These are phyloP conservation scores for Luffa aegyptiaca DNA, from an alignment of 306 rosid genomes.

Conservation along the genomic window DNA sequence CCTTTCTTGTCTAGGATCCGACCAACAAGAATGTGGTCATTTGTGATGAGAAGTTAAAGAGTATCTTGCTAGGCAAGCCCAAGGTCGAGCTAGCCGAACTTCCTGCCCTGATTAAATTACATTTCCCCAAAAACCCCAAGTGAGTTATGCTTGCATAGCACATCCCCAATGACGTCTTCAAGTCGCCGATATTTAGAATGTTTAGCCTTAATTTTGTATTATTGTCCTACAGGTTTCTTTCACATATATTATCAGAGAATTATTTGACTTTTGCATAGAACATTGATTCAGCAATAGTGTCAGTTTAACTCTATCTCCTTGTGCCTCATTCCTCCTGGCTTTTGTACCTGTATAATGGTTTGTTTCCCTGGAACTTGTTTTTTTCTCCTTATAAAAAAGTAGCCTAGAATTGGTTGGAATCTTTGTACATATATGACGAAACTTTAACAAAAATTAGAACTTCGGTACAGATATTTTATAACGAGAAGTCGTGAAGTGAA, in stretches of 20 bases:
- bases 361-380: too few species aligned
- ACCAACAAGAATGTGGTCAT: conserved; percentile 76
- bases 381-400: too few species aligned
- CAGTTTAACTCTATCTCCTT: background rate
- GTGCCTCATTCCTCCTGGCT: background rate
- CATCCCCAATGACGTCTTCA: background rate
- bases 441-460: background rate
- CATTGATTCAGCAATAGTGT: background rate
- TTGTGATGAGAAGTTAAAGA: conserved; percentile 67
- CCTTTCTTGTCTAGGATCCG: conserved; percentile 44
- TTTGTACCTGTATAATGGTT: background rate
- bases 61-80: conserved; percentile 65
- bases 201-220: background rate
- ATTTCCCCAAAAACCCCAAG: conserved; percentile 74
- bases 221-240: background rate
- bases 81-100: conserved; percentile 75
- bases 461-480: too few species aligned
- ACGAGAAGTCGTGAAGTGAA: too few species aligned
- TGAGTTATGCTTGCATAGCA: conserved; percentile 5
- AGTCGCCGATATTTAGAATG: background rate
- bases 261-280: background rate
- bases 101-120: conserved; percentile 74
- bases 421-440: background rate
- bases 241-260: background rate
- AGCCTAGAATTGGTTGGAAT: background rate